Evolutionary conservation across 148 eudicot species (phyloP), one percentile per base, ranked within the genome.

Genomic region (Cornus suecica): DNA sequence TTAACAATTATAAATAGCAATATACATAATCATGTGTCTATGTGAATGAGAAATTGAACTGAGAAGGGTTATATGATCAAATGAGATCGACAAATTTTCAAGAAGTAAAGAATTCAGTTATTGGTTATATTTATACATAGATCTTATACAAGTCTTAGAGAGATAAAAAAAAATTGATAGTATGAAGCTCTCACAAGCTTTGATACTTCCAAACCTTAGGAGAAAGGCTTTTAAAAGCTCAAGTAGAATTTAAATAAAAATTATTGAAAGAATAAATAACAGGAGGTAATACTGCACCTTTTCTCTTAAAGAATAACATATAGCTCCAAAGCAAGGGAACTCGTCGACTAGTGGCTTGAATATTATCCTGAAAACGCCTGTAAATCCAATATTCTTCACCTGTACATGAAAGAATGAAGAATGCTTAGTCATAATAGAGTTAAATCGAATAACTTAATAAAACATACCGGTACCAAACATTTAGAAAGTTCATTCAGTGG

Each of bases 271-370:
- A 37, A 37, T n/a, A 37, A 37, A 3, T 37, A 37, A 37, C 5
- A 37, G 41, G 52, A 45, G 34, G 58, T 48, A 11, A 29, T 66
- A 23, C 25, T 52, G 67, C 79, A 90, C 97, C 90, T 89, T 86
- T 63, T 88, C 75, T 54, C 98, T 87, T 66, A 93, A 77, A 10
- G 98, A 93, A 81, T 76, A 93, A 75, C 89, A 87, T 74, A 93
- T 86, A 76, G 98, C 98, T 83, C 96, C 98, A 34, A 93, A 93
- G 72, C 98, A 88, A 74, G 98, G 98, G 67, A 93, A 83, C 69
- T 91, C 92, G 22, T 77, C 86, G 79, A 93, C 98, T 73, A 93
- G 78, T 72, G 98, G 98, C 82, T 88, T 93, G 75, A 93, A 91
- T 13, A 93, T 93, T 84, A 93, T 76, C 85, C 98, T 86, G 87